Conservation (phyloP, 1,139 yeast species). For the Hansenula lynferdii region DNA sequence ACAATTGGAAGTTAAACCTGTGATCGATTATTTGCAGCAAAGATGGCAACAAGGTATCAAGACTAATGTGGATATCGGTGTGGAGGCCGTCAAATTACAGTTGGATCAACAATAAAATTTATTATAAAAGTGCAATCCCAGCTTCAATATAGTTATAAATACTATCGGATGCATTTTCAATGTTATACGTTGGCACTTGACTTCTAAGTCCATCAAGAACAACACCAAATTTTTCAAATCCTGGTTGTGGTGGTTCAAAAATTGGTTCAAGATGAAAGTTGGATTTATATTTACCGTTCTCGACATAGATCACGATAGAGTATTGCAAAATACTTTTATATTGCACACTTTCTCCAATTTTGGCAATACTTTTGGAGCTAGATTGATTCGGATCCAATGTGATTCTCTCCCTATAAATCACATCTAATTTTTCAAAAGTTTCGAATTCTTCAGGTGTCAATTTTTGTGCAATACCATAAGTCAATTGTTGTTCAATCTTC, state of each 20-base stretch:
- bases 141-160: neutral
- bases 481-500: too few species aligned
- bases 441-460: too few species aligned
- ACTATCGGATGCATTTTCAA: neutral
- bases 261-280: neutral
- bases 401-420: too few species aligned
- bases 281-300: neutral
- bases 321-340: neutral
- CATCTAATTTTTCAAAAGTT: too few species aligned
- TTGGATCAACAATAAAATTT: neutral
- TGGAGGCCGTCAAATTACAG: constrained; percentile 13
- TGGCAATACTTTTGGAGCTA: neutral
- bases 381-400: neutral
- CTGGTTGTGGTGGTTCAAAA: neutral
- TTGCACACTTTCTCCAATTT: too few species aligned
- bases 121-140: neutral
- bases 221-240: neutral
- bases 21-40: constrained; percentile 13
- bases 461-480: too few species aligned
- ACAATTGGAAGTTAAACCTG: constrained; percentile 12
- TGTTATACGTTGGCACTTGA: neutral
- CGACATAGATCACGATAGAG: neutral
- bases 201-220: neutral
- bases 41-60: constrained; percentile 19
- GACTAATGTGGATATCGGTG: constrained; percentile 19